phyloP scores from a whole-genome alignment of 768 basidiomycete species.

The Mrakia frigida region DNA sequence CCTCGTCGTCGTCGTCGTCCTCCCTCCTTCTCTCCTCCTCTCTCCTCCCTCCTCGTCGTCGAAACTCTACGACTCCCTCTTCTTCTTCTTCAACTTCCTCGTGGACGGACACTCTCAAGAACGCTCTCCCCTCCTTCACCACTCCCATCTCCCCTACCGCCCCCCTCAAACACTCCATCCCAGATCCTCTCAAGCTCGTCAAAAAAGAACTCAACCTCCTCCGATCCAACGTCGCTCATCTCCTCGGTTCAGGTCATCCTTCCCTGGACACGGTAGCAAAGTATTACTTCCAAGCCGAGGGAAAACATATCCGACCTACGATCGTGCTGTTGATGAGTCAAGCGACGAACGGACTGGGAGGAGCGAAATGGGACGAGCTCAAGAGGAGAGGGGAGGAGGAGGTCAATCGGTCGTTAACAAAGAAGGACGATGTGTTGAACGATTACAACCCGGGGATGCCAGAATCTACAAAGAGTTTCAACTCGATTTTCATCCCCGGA shows the following conservation, averaged over 20 bases:
- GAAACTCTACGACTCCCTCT: conserved; percentile 4
- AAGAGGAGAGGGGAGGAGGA: conserved; percentile 55
- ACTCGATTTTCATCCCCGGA: conserved; percentile 41
- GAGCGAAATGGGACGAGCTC: conserved; percentile 45
- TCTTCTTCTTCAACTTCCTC: background rate
- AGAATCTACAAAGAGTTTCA: conserved; percentile 66
- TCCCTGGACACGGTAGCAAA: conserved; percentile 79
- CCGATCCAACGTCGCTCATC: conserved; percentile 62
- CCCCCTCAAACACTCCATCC: conserved; percentile 46
- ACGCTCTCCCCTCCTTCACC: conserved; percentile 1
- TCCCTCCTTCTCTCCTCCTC: background rate
- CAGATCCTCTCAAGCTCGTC: conserved; percentile 59
- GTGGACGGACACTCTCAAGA: conserved; percentile 13
- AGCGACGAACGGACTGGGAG: conserved; percentile 85
- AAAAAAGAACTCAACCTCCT: conserved; percentile 67
- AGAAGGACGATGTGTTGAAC: conserved; percentile 68
- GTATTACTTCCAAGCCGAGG: conserved; percentile 78
- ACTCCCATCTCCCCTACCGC: background rate
- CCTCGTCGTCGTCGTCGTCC: background rate
- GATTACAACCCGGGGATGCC: conserved; percentile 87
- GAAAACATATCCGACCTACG: conserved; percentile 81
- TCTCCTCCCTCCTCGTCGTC: background rate
- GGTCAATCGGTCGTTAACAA: conserved; percentile 72
- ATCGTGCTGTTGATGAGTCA: conserved; percentile 82
- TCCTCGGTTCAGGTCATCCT: conserved; percentile 85